Conservation (phyloP, 2,329 filamentous ascomycete species). For the Biscogniauxia sp. region DNA sequence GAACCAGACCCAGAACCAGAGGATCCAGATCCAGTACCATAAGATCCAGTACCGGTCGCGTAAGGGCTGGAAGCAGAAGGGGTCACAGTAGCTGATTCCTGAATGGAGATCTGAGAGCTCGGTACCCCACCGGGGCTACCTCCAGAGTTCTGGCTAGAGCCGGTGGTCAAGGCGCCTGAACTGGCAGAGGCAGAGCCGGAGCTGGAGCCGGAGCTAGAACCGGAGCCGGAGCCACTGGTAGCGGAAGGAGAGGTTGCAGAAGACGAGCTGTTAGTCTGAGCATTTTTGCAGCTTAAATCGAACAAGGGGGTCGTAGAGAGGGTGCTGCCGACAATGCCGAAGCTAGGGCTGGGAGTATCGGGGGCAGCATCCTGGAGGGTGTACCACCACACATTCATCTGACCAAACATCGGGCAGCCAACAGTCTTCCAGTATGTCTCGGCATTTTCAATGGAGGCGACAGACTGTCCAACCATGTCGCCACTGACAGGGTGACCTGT, state of each 20-base stretch:
- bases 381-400: conserved; percentile 72
- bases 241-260: conserved; percentile 14
- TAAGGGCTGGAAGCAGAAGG: conserved; percentile 12
- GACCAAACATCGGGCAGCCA: conserved; percentile 67
- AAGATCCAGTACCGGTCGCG: conserved; percentile 17
- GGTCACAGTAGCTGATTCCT: conserved; percentile 22
- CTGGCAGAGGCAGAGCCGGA: conserved; percentile 15
- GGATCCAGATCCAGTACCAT: conserved; percentile 26
- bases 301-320: conserved; percentile 56
- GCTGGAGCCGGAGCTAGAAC: conserved; percentile 3
- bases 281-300: conserved; percentile 58
- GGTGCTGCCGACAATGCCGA: conserved; percentile 62
- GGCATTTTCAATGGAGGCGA: conserved; percentile 66
- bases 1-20: conserved; percentile 17
- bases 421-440: conserved; percentile 79
- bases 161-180: conserved; percentile 9
- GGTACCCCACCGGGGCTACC: conserved; percentile 22
- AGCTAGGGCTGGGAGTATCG: conserved; percentile 62
- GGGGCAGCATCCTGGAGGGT: conserved; percentile 67
- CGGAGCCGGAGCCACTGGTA: conserved; percentile 11
- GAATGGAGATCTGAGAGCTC: conserved; percentile 28
- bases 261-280: conserved; percentile 26
- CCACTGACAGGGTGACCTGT: conserved; percentile 83
- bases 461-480: conserved; percentile 56
- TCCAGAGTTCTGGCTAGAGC: conserved; percentile 22